Percentiles rank a stretch among this genome's conserved stretches.
These are phyloP conservation scores for Saxispiralis lemnorum DNA, from an alignment of 495 filamentous ascomycete species.

Conservation along the genomic window DNA sequence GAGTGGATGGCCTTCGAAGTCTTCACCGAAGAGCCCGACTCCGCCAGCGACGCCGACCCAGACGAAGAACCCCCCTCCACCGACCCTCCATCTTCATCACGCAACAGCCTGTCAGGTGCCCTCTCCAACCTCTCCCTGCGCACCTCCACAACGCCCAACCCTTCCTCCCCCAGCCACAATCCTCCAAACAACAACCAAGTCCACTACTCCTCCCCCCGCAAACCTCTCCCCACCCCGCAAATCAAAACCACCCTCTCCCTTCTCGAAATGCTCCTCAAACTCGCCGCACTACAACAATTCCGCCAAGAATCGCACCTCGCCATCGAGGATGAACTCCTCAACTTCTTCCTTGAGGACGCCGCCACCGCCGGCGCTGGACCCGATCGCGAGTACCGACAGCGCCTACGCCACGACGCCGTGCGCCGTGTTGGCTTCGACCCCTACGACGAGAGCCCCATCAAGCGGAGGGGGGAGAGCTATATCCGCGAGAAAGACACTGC, in stretches of 20 bases:
- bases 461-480: constrained; percentile 38
- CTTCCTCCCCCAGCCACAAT: neutral
- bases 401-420: constrained; percentile 53
- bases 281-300: constrained; percentile 89
- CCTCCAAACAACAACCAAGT: constrained; percentile 9
- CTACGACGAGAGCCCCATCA: constrained; percentile 54
- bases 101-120: constrained; percentile 25
- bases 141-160: constrained; percentile 25
- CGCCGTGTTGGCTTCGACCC: constrained; percentile 80
- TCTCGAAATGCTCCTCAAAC: constrained; percentile 81
- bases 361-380: constrained; percentile 53
- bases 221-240: constrained; percentile 16
- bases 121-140: constrained; percentile 19
- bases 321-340: constrained; percentile 86
- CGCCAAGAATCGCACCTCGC: constrained; percentile 83
- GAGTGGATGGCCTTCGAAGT: constrained; percentile 96
- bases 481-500: neutral
- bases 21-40: constrained; percentile 44
- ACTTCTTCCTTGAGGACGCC: constrained; percentile 82
- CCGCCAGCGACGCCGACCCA: constrained; percentile 32
- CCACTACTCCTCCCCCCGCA: constrained; percentile 27
- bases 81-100: constrained; percentile 14
- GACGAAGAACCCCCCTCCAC: constrained; percentile 24
- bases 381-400: constrained; percentile 50
- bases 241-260: constrained; percentile 79